phyloP scores from a whole-genome alignment of 108 stramenopile species.

The Cyclostephanos invisitatus region DNA sequence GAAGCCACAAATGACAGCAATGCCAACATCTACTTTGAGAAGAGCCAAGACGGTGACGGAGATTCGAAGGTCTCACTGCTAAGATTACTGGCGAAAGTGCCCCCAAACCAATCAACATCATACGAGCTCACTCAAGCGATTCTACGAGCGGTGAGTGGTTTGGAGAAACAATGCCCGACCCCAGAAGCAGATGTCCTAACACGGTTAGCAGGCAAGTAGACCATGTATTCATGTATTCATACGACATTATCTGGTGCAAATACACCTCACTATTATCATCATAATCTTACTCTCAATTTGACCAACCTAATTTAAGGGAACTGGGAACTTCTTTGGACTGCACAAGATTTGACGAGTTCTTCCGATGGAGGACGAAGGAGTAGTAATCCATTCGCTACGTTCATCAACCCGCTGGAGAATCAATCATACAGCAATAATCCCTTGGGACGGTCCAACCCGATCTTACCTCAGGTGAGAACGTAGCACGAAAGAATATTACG shows the following conservation, averaged over 20 bases:
- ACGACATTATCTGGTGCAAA: not conserved
- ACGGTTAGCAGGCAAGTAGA: slow-evolving; percentile 62
- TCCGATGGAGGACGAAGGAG: slow-evolving; percentile 24
- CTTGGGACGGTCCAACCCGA: slow-evolving; percentile 63
- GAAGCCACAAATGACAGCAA: not conserved
- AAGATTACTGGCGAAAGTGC: slow-evolving; percentile 19
- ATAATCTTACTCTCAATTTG: not conserved
- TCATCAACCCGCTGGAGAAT: slow-evolving; percentile 83
- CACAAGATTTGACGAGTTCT: slow-evolving; percentile 61
- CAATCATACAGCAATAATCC: slow-evolving; percentile 86
- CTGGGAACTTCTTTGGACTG: slow-evolving; percentile 85
- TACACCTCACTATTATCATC: not conserved
- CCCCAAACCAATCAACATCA: slow-evolving; percentile 56
- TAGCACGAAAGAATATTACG: not conserved
- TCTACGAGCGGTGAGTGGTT: slow-evolving; percentile 42
- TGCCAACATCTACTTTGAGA: not conserved
- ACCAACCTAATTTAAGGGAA: slow-evolving; percentile 33
- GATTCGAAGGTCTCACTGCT: slow-evolving; percentile 18
- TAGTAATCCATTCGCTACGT: slow-evolving; percentile 39
- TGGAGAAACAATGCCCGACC: slow-evolving; percentile 67
- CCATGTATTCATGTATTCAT: not conserved
- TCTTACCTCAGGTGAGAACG: slow-evolving; percentile 53
- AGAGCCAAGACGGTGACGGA: not conserved
- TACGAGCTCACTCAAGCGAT: slow-evolving; percentile 55
- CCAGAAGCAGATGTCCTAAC: slow-evolving; percentile 55